Percentiles rank a stretch among this genome's conserved stretches.
These are phyloP conservation scores for Clavulina sp. DNA, from an alignment of 768 basidiomycete species.

Conservation along the genomic window DNA sequence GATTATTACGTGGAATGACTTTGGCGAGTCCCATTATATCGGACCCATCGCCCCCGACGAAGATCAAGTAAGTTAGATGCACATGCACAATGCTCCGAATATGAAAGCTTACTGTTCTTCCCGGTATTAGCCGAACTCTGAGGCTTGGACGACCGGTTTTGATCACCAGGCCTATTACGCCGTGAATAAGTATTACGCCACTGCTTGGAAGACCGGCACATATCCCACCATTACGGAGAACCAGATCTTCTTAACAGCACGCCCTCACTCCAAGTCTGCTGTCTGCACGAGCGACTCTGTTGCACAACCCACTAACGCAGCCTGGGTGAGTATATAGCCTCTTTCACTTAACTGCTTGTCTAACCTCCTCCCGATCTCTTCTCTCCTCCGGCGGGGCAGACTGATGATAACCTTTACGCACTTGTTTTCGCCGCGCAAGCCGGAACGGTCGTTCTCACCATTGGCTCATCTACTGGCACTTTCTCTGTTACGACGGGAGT, in stretches of 20 bases:
- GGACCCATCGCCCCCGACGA: constrained; percentile 17
- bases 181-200: constrained; percentile 46
- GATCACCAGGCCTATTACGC: background rate
- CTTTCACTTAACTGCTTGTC: background rate
- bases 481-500: constrained; percentile 38
- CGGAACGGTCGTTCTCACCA: constrained; percentile 36
- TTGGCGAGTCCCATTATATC: constrained; percentile 29
- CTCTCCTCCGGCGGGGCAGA: constrained; percentile 20
- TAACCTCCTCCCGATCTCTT: background rate
- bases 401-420: constrained; percentile 48
- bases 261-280: constrained; percentile 44
- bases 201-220: constrained; percentile 52
- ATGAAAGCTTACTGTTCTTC: constrained; percentile 16
- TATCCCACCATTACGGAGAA: constrained; percentile 43
- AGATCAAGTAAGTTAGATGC: no score
- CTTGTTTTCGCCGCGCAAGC: constrained; percentile 43
- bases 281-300: constrained; percentile 21
- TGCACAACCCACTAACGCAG: constrained; percentile 35
- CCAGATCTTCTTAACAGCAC: constrained; percentile 47
- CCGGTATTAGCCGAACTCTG: constrained; percentile 16
- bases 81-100: no score
- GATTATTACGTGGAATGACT: constrained; percentile 30
- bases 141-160: constrained; percentile 19
- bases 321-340: constrained; percentile 27
- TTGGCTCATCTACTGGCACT: constrained; percentile 28